Evolutionary conservation across 495 filamentous ascomycete genomes (phyloP).

Genomic region (Aspergillus affinis): DNA sequence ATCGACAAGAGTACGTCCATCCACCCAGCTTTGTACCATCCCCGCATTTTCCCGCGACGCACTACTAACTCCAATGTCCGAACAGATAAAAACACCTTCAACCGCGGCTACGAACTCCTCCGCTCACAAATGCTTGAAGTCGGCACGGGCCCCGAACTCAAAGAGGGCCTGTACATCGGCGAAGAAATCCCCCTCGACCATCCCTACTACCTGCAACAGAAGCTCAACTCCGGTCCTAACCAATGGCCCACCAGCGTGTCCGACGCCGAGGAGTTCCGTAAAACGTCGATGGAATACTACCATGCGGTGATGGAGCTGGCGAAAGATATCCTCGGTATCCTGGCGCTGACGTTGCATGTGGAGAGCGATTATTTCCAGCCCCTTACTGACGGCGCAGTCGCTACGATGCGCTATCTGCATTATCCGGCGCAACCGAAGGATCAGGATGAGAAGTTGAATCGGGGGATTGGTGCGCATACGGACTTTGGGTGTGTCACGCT

Average conservation of each 20-base stretch:
- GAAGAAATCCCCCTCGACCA: conserved; percentile 44
- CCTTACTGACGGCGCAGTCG: conserved; percentile 35
- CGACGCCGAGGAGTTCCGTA: conserved; percentile 41
- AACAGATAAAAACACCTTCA: conserved; percentile 34
- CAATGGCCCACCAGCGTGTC: conserved; percentile 48
- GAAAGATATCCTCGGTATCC: conserved; percentile 29
- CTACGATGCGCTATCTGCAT: conserved; percentile 43
- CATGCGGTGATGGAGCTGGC: conserved; percentile 34
- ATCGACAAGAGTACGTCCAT: conserved; percentile 40
- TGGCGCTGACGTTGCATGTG: conserved; percentile 36
- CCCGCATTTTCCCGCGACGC: no score
- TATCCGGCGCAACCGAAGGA: conserved; percentile 48
- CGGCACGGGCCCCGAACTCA: conserved; percentile 46
- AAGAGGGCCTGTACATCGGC: conserved; percentile 53
- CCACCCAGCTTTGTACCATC: no score
- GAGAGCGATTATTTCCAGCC: conserved; percentile 33
- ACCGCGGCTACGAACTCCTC: conserved; percentile 52
- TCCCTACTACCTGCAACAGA: conserved; percentile 35
- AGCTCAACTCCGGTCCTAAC: conserved; percentile 47
- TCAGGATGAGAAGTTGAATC: conserved; percentile 34
- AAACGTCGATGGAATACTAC: conserved; percentile 51
- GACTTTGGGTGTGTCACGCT: conserved; percentile 48
- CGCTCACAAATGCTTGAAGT: conserved; percentile 50
- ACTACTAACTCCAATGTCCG: no score
- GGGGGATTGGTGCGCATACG: conserved; percentile 49